Conservation (phyloP, 495 filamentous ascomycete species). For the Neurospora sp. region DNA sequence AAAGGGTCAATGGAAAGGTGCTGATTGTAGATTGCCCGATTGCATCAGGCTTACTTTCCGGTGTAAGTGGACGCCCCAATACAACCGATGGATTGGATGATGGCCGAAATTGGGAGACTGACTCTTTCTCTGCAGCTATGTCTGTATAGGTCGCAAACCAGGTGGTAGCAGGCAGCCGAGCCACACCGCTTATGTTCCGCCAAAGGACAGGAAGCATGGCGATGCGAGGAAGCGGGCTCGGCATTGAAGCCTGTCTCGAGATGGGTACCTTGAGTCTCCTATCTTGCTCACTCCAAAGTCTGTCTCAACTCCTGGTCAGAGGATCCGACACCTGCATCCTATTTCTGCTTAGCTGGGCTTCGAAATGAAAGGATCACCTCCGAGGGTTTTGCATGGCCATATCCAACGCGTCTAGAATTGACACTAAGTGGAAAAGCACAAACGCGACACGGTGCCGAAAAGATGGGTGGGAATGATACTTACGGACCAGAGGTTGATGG, state of each 20-base stretch:
- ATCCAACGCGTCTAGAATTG: neutral
- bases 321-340: neutral
- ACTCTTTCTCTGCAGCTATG: slow-evolving; percentile 31
- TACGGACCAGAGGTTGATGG: neutral
- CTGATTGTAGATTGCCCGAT: neutral
- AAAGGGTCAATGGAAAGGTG: neutral
- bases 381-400: neutral
- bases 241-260: slow-evolving; percentile 2
- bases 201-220: slow-evolving; percentile 14
- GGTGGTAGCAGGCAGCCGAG: slow-evolving; percentile 20
- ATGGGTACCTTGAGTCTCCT: neutral
- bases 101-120: slow-evolving; percentile 6
- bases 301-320: neutral
- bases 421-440: neutral
- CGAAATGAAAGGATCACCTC: neutral
- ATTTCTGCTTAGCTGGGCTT: neutral
- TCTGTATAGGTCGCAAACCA: slow-evolving; percentile 44
- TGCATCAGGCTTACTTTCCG: slow-evolving; percentile 56
- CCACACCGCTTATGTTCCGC: slow-evolving; percentile 9
- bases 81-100: neutral
- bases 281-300: neutral
- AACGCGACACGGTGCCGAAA: neutral
- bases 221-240: slow-evolving; percentile 20
- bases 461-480: neutral
- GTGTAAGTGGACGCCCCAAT: slow-evolving; percentile 41